A percentile compares a stretch with the other conserved stretches of the same genome.
These are phyloP conservation scores for Petrea volubilis DNA, from an alignment of 257 asterid genomes.

Conservation along the genomic window DNA sequence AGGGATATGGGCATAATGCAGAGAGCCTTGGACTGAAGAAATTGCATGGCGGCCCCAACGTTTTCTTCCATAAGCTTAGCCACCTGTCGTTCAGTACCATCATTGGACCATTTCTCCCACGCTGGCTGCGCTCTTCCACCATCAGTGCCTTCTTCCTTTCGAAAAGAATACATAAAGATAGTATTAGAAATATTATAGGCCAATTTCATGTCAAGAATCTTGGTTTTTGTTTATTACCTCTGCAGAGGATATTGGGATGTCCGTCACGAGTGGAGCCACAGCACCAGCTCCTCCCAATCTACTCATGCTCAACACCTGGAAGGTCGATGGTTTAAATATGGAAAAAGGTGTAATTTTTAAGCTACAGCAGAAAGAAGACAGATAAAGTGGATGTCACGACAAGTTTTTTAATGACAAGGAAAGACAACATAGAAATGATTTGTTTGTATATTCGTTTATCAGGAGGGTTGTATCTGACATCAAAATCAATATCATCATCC, in stretches of 20 bases:
- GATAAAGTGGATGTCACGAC: constrained; percentile 7
- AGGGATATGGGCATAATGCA: constrained; percentile 97
- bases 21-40: constrained; percentile 95
- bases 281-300: constrained; percentile 99
- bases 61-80: constrained; percentile 99
- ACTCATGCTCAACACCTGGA: constrained; percentile 98
- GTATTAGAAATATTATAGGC: neutral
- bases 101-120: constrained; percentile 99
- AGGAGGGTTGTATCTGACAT: neutral
- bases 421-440: neutral
- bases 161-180: constrained; percentile 9
- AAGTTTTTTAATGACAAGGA: constrained; percentile 1
- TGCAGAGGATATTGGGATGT: constrained; percentile 73
- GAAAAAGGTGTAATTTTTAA: constrained; percentile 5
- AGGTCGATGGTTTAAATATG: constrained; percentile 17
- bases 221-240: constrained; percentile 51
- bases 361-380: constrained; percentile 24
- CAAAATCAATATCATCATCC: constrained; percentile 11
- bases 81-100: constrained; percentile 95
- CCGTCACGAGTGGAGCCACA: constrained; percentile 96
- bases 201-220: neutral
- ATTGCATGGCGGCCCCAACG: constrained; percentile 95
- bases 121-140: constrained; percentile 76
- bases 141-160: constrained; percentile 71
- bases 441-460: constrained; percentile 2